Percentiles rank a stretch among this genome's conserved stretches.
These are phyloP conservation scores for Gaultheria prostrata DNA, from an alignment of 148 eudicot genomes.

Conservation along the genomic window DNA sequence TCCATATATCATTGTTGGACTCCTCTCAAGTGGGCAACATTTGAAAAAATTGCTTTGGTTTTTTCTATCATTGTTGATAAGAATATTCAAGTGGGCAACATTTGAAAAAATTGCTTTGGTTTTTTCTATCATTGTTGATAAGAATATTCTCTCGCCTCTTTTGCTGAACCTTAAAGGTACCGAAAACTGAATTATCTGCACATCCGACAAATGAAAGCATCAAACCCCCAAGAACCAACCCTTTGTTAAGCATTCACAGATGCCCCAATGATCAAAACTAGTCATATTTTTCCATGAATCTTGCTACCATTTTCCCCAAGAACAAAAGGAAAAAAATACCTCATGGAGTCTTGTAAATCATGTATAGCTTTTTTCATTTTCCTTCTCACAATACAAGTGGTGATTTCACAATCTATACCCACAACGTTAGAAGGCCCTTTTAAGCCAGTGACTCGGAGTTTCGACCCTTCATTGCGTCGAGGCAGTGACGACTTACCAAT, in stretches of 20 bases:
- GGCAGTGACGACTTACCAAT: constrained; percentile 79
- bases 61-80: no score
- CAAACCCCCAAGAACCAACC: neutral
- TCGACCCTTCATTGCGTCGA: constrained; percentile 60
- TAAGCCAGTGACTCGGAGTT: constrained; percentile 60
- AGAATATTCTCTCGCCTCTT: neutral
- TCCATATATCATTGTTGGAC: no score
- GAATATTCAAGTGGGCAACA: no score
- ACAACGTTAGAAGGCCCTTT: constrained; percentile 88
- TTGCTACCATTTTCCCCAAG: neutral
- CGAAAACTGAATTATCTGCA: neutral
- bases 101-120: no score
- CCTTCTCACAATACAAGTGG: neutral
- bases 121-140: no score
- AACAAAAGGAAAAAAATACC: neutral
- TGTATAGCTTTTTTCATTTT: constrained; percentile 9
- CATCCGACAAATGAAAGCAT: neutral
- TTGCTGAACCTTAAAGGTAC: neutral
- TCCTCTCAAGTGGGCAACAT: no score
- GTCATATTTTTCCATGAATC: neutral
- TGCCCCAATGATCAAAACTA: neutral
- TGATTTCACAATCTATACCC: constrained; percentile 39
- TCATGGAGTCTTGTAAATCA: constrained; percentile 18
- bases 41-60: no score
- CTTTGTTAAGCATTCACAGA: neutral